A percentile compares a stretch with the other conserved stretches of the same genome.
Conservation (phyloP, 2,329 filamentous ascomycete genomes). For the Ampelomyces quisqualis region DNA sequence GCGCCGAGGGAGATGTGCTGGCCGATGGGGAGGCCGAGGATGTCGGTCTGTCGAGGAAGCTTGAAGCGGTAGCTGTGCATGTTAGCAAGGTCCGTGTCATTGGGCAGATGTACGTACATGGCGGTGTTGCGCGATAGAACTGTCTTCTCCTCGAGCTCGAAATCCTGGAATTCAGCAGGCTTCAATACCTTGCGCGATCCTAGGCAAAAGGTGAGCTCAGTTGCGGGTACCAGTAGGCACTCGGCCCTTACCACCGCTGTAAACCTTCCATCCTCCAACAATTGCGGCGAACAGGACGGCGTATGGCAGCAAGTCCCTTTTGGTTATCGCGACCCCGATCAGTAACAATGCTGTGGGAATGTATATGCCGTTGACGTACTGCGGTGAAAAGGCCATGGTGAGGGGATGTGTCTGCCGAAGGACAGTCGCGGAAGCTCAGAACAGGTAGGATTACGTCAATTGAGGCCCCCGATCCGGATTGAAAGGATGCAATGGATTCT, state of each 20-base stretch:
- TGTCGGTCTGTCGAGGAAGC: constrained; percentile 72
- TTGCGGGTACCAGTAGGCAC: neutral
- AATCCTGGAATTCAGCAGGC: constrained; percentile 84
- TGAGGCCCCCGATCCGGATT: neutral
- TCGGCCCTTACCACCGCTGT: constrained; percentile 62
- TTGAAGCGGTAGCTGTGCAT: constrained; percentile 78
- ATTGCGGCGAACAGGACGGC: constrained; percentile 66
- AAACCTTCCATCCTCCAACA: constrained; percentile 71
- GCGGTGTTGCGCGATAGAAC: constrained; percentile 97
- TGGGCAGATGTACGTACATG: constrained; percentile 62
- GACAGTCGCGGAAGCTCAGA: no score
- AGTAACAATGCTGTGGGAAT: constrained; percentile 79
- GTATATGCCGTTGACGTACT: constrained; percentile 77
- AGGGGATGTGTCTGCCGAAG: neutral
- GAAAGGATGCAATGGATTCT: constrained; percentile 1
- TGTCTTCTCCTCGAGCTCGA: constrained; percentile 91
- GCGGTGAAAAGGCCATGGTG: constrained; percentile 47
- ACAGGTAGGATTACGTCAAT: neutral
- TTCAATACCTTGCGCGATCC: constrained; percentile 70
- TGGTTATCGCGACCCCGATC: constrained; percentile 71
- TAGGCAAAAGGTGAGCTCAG: constrained; percentile 4
- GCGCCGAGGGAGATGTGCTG: constrained; percentile 96
- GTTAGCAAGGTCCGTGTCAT: constrained; percentile 7
- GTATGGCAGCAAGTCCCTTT: constrained; percentile 66
- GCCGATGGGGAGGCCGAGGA: constrained; percentile 95